Conservation (phyloP, 1,284 basidiomycete genomes). For the Leccinum holopus region DNA sequence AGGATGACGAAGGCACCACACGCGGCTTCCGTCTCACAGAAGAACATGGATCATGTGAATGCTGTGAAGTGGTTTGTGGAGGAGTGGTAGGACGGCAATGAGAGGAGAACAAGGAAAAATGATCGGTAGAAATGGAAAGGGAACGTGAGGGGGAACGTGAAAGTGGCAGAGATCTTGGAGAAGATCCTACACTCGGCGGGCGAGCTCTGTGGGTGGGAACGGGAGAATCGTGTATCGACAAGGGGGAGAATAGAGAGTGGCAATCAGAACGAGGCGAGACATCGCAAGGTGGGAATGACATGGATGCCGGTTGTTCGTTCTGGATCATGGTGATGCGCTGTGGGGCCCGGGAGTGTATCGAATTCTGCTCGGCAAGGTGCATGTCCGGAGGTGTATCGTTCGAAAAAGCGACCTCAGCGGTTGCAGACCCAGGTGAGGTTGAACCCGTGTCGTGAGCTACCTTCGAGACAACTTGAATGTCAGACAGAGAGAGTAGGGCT, state of each 20-base stretch:
- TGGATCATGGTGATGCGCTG: neutral
- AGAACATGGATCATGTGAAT: slow-evolving; percentile 3
- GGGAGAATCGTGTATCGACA: neutral
- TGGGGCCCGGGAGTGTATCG: neutral
- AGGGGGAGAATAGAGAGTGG: slow-evolving; percentile 22
- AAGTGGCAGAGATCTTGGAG: slow-evolving; percentile 1
- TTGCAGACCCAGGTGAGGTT: neutral
- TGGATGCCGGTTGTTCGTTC: slow-evolving; percentile 1
- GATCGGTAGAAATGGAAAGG: slow-evolving; percentile 11
- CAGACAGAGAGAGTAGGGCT: neutral
- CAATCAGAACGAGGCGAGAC: slow-evolving; percentile 11
- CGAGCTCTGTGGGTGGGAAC: neutral
- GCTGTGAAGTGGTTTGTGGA: slow-evolving; percentile 16
- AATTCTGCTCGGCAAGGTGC: neutral
- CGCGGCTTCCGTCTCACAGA: neutral
- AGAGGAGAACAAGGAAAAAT: slow-evolving; percentile 7
- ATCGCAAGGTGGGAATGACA: neutral
- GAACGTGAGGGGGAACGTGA: slow-evolving; percentile 7
- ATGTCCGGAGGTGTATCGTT: neutral
- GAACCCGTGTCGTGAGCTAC: slow-evolving; percentile 11
- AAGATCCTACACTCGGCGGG: neutral
- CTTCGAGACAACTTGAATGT: slow-evolving; percentile 22
- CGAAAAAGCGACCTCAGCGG: neutral
- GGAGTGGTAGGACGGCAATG: slow-evolving; percentile 15
- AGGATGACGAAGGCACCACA: slow-evolving; percentile 19